Conservation (phyloP, 2,329 filamentous ascomycete species). For the Camillea tinctor region DNA sequence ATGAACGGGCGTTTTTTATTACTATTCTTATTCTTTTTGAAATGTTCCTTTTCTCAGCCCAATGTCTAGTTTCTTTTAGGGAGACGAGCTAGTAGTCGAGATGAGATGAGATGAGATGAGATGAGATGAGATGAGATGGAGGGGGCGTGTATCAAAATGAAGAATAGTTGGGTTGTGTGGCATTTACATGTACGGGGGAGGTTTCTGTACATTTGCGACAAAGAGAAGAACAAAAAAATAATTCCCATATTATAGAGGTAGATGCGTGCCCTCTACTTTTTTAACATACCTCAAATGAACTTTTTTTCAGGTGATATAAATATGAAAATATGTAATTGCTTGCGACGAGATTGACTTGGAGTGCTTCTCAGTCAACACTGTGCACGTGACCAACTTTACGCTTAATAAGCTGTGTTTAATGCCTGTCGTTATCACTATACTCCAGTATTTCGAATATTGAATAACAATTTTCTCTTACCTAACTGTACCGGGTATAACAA, state of each 20-base stretch:
- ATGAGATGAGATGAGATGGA: no score
- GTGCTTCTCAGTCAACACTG: no score
- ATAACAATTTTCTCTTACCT: neutral
- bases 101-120: no score
- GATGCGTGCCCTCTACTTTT: neutral
- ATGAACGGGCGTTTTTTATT: constrained; percentile 23
- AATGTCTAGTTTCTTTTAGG: neutral
- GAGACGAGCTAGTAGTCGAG: constrained; percentile 8
- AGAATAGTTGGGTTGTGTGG: neutral
- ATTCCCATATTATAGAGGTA: neutral
- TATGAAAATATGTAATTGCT: no score
- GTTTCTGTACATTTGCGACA: neutral
- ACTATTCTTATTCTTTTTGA: constrained; percentile 6
- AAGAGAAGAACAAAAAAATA: neutral
- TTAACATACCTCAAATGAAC: no score
- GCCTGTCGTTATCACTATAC: neutral
- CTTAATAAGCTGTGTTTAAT: neutral
- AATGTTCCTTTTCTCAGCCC: neutral
- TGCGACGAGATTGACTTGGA: no score
- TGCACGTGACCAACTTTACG: neutral
- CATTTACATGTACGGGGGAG: neutral
- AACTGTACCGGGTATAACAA: neutral
- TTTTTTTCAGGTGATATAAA: no score
- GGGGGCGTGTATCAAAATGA: neutral
- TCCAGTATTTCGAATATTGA: neutral